These are phyloP conservation scores for Alternaria burnsii DNA, from an alignment of 2,329 filamentous ascomycete species.

Conservation along the genomic window DNA sequence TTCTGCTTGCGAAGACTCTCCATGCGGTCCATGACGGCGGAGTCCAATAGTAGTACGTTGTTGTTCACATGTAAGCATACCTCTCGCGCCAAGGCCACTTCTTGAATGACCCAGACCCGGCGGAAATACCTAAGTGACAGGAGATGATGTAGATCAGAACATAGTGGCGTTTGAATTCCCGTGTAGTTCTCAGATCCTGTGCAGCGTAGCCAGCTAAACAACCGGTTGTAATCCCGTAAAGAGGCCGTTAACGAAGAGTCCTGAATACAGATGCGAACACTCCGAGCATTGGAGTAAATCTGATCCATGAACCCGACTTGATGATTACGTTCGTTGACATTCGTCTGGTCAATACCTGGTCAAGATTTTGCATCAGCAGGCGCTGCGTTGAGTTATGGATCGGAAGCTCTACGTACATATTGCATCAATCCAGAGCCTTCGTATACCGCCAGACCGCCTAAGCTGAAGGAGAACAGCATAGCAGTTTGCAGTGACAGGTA, in stretches of 20 bases:
- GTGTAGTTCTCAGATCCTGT: no score
- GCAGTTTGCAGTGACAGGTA: conserved; percentile 22
- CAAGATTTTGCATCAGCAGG: neutral
- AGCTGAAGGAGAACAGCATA: conserved; percentile 17
- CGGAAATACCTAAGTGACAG: conserved; percentile 19
- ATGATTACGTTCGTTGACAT: conserved; percentile 17
- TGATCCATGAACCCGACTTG: conserved; percentile 26
- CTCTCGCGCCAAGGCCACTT: conserved; percentile 19
- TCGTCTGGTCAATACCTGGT: conserved; percentile 21
- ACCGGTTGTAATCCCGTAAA: neutral
- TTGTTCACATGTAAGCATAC: conserved; percentile 13
- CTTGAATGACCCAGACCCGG: conserved; percentile 29
- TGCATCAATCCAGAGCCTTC: conserved; percentile 28
- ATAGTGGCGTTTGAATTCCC: neutral
- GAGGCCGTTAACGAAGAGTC: neutral
- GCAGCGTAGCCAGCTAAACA: neutral
- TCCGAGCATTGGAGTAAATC: conserved; percentile 14
- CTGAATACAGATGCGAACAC: conserved; percentile 5
- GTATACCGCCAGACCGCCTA: conserved; percentile 5
- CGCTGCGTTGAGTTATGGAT: neutral
- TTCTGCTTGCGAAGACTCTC: neutral
- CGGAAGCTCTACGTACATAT: conserved; percentile 16
- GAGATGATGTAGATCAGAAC: neutral
- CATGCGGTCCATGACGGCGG: neutral
- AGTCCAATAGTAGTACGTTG: neutral